Conservation (phyloP, 306 rosid genomes). For the Dryas drummondii region DNA sequence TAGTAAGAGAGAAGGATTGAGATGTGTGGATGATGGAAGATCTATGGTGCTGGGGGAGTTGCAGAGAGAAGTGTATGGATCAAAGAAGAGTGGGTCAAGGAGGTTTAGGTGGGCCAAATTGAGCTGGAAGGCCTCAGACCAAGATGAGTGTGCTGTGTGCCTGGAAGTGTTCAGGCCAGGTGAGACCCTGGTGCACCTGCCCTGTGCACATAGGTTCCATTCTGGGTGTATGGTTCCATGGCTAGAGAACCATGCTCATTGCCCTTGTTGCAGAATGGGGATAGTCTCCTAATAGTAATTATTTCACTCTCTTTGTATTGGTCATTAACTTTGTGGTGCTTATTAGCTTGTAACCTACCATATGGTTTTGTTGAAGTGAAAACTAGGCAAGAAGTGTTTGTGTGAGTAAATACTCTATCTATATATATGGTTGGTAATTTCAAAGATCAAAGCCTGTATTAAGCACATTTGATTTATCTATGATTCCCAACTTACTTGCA, state of each 20-base stretch:
- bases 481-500: no score
- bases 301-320: not conserved
- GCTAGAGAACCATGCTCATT: constrained; percentile 61
- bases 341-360: not conserved
- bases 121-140: constrained; percentile 57
- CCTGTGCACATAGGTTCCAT: constrained; percentile 83
- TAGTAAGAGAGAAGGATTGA: constrained; percentile 19
- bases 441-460: not conserved
- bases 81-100: constrained; percentile 48
- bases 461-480: no score
- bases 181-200: constrained; percentile 57
- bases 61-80: constrained; percentile 38
- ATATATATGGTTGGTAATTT: not conserved
- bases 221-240: constrained; percentile 73
- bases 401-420: not conserved
- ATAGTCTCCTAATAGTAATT: constrained; percentile 19
- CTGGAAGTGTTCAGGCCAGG: constrained; percentile 51
- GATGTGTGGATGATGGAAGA: constrained; percentile 27
- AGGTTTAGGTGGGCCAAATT: constrained; percentile 67
- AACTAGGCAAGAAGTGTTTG: not conserved
- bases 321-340: not conserved
- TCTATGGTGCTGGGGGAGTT: constrained; percentile 28
- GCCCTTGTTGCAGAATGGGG: constrained; percentile 82
- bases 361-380: not conserved
- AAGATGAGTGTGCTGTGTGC: constrained; percentile 73